Evolutionary conservation across 371 early-diverging fungal species (phyloP).

Genomic region (Mortierella sp.): DNA sequence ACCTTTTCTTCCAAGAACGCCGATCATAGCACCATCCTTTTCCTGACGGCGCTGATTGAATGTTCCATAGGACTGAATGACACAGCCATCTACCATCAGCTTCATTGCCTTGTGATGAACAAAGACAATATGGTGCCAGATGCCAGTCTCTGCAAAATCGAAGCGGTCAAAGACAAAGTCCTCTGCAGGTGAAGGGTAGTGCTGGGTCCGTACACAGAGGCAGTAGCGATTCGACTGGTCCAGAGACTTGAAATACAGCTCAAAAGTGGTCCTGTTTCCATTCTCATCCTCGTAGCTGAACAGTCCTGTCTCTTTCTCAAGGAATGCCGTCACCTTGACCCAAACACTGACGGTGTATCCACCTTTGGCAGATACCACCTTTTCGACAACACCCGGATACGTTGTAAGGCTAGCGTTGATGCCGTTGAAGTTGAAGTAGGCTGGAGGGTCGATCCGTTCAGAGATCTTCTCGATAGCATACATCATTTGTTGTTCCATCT

Average conservation of each 20-base stretch:
- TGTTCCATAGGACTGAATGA: conserved; percentile 55
- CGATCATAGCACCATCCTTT: conserved; percentile 46
- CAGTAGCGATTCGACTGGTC: conserved; percentile 56
- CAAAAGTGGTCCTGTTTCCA: conserved; percentile 53
- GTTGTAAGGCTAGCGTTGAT: conserved; percentile 48
- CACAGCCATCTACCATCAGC: conserved; percentile 56
- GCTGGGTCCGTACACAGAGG: conserved; percentile 58
- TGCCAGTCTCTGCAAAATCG: conserved; percentile 54
- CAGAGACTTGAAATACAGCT: conserved; percentile 56
- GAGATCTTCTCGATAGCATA: conserved; percentile 57
- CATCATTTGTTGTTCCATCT: conserved; percentile 58
- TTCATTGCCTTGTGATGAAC: conserved; percentile 55
- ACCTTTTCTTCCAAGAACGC: conserved; percentile 52
- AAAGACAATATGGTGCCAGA: conserved; percentile 58
- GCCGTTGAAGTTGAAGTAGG: conserved; percentile 57
- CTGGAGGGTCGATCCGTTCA: conserved; percentile 54
- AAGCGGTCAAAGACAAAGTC: conserved; percentile 59
- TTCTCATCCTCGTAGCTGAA: conserved; percentile 56
- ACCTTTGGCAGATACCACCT: conserved; percentile 46
- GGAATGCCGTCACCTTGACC: conserved; percentile 56
- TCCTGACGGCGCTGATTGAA: conserved; percentile 55
- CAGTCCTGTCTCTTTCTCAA: conserved; percentile 56
- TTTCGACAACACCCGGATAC: conserved; percentile 48
- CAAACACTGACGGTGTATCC: conserved; percentile 57
- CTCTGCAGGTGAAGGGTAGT: conserved; percentile 55